Conservation (phyloP, 2,329 filamentous ascomycete genomes). For the Camillea tinctor region DNA sequence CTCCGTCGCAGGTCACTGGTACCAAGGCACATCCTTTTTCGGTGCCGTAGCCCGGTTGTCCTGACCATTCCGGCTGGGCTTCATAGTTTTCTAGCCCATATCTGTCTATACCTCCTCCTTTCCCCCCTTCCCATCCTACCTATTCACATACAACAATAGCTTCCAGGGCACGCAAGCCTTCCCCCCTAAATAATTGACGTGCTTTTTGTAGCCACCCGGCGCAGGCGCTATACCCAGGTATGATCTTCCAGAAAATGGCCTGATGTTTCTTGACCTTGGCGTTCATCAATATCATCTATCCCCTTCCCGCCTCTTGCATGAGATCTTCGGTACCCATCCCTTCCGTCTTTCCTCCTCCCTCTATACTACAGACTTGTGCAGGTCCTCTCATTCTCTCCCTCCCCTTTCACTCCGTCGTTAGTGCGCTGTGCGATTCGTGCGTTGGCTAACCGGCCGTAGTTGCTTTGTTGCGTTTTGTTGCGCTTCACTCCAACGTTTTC, state of each 20-base stretch:
- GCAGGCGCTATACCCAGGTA: constrained; percentile 41
- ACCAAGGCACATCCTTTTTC: constrained; percentile 7
- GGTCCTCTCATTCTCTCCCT: constrained; percentile 11
- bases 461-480: constrained; percentile 30
- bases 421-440: constrained; percentile 31
- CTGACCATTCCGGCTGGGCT: not conserved
- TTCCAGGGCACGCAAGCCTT: constrained; percentile 4
- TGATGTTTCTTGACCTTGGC: constrained; percentile 38
- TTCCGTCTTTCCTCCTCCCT: constrained; percentile 20
- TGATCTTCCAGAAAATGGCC: constrained; percentile 43
- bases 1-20: constrained; percentile 17
- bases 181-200: not conserved
- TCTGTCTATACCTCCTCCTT: constrained; percentile 10
- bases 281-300: constrained; percentile 28
- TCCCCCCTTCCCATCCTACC: constrained; percentile 4
- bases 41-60: not conserved
- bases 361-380: constrained; percentile 19
- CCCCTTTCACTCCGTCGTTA: constrained; percentile 22
- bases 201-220: constrained; percentile 26
- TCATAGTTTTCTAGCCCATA: constrained; percentile 1
- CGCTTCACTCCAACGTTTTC: constrained; percentile 31
- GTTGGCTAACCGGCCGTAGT: constrained; percentile 35
- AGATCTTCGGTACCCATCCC: constrained; percentile 30
- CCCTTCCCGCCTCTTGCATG: constrained; percentile 34
- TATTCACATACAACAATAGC: constrained; percentile 11